These are phyloP conservation scores for Nepenthes alata DNA, from an alignment of 179 eudicot genomes.

Conservation along the genomic window DNA sequence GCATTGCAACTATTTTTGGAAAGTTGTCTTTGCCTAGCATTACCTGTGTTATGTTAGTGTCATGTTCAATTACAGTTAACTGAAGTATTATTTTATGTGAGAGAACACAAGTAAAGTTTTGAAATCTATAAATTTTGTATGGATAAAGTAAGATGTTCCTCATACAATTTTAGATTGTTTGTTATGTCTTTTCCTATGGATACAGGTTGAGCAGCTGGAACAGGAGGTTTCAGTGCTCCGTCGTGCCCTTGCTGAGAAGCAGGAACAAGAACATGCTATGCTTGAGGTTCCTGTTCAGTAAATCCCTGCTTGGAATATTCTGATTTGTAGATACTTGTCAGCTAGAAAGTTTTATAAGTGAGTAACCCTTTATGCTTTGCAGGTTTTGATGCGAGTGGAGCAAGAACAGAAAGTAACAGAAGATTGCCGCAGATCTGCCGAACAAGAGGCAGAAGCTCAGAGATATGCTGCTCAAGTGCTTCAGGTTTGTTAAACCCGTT, in stretches of 20 bases:
- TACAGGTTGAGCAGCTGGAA: slow-evolving; percentile 86
- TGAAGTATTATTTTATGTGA: no score
- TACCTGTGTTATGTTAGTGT: no score
- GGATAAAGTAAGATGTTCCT: neutral
- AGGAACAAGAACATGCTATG: slow-evolving; percentile 95
- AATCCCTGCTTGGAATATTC: neutral
- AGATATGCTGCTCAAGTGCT: slow-evolving; percentile 70
- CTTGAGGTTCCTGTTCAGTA: slow-evolving; percentile 52
- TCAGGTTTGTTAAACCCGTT: slow-evolving; percentile 36
- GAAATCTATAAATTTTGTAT: neutral
- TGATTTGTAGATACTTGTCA: neutral
- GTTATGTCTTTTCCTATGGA: slow-evolving; percentile 8
- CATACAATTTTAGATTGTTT: slow-evolving; percentile 2
- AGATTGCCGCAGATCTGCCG: slow-evolving; percentile 95
- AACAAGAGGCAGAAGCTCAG: slow-evolving; percentile 83
- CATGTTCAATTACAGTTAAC: no score
- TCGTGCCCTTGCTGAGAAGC: slow-evolving; percentile 66
- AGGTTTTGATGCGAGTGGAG: slow-evolving; percentile 97
- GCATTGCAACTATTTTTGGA: neutral
- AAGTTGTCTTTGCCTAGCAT: neutral
- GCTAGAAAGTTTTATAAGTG: neutral
- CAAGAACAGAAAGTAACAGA: slow-evolving; percentile 96
- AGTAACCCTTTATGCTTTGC: neutral
- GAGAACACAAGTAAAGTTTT: no score
- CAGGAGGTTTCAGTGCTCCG: slow-evolving; percentile 67